Evolutionary conservation across 768 basidiomycete genomes (phyloP).

Genomic region (Tylopilus felleus): DNA sequence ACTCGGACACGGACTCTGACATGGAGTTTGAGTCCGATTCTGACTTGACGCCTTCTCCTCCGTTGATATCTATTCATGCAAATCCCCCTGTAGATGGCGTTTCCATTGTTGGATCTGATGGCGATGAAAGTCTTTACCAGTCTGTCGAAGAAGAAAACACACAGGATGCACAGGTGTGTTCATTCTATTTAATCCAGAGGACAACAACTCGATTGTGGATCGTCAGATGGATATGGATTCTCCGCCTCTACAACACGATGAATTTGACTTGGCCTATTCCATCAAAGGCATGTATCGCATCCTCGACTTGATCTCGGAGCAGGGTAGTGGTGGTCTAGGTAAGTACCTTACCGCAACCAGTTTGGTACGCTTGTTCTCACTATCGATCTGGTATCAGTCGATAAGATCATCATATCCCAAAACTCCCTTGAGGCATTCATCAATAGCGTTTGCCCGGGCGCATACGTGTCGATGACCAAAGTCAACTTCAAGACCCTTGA

Average conservation of each 20-base stretch:
- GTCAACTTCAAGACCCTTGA: constrained; percentile 57
- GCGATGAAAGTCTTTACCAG: constrained; percentile 15
- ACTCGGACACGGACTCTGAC: constrained; percentile 6
- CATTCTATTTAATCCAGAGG: background rate
- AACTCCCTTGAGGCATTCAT: constrained; percentile 46
- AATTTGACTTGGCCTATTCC: constrained; percentile 22
- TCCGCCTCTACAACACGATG: constrained; percentile 4
- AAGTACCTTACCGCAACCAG: background rate
- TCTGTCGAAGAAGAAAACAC: constrained; percentile 10
- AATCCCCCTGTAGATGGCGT: background rate
- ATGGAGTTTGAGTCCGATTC: background rate
- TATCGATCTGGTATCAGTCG: constrained; percentile 36
- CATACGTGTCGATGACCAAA: constrained; percentile 51
- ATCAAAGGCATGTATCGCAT: constrained; percentile 51
- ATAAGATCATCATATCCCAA: constrained; percentile 61
- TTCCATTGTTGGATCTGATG: background rate
- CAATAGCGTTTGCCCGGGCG: constrained; percentile 46
- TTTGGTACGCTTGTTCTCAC: background rate
- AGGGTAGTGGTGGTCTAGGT: constrained; percentile 52
- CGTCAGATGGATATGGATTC: constrained; percentile 21
- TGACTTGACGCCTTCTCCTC: constrained; percentile 3
- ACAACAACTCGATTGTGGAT: background rate
- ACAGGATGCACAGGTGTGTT: constrained; percentile 10
- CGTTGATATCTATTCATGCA: background rate
- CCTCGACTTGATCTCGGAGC: constrained; percentile 51